Evolutionary conservation across 495 filamentous ascomycete species (phyloP).

Genomic region (Letharia columbiana): DNA sequence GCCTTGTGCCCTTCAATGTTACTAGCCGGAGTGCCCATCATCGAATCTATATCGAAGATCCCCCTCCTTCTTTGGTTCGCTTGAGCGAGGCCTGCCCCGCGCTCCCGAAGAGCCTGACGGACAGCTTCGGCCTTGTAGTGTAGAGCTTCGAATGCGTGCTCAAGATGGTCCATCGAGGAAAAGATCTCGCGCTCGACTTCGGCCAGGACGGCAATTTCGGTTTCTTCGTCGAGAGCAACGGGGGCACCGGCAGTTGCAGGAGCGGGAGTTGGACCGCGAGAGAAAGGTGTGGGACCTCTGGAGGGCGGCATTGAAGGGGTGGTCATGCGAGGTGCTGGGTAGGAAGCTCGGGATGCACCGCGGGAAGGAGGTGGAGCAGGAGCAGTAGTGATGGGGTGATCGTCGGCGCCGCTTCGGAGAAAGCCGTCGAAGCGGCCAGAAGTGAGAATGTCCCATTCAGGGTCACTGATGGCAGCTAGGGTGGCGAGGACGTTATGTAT

Average conservation of each 20-base stretch:
- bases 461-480: conserved; percentile 71
- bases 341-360: conserved; percentile 39
- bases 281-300: conserved; percentile 39
- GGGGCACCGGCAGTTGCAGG: conserved; percentile 48
- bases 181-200: conserved; percentile 93
- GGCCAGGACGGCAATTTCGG: conserved; percentile 79
- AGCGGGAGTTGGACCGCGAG: conserved; percentile 30
- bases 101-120: conserved; percentile 67
- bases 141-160: conserved; percentile 89
- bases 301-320: conserved; percentile 20
- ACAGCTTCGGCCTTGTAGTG: conserved; percentile 78
- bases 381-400: conserved; percentile 31
- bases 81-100: conserved; percentile 69
- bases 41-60: conserved; percentile 38
- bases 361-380: conserved; percentile 34
- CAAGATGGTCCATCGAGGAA: conserved; percentile 84
- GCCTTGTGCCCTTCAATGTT: conserved; percentile 25
- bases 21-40: conserved; percentile 51
- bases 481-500: conserved; percentile 83
- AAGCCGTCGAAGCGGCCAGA: conserved; percentile 97
- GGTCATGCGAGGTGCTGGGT: conserved; percentile 30
- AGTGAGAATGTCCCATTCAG: conserved; percentile 93
- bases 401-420: conserved; percentile 86
- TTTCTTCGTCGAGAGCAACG: conserved; percentile 87
- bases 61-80: conserved; percentile 64